Conservation (phyloP, 495 filamentous ascomycete species). For the Corynascus novoguineensis region DNA sequence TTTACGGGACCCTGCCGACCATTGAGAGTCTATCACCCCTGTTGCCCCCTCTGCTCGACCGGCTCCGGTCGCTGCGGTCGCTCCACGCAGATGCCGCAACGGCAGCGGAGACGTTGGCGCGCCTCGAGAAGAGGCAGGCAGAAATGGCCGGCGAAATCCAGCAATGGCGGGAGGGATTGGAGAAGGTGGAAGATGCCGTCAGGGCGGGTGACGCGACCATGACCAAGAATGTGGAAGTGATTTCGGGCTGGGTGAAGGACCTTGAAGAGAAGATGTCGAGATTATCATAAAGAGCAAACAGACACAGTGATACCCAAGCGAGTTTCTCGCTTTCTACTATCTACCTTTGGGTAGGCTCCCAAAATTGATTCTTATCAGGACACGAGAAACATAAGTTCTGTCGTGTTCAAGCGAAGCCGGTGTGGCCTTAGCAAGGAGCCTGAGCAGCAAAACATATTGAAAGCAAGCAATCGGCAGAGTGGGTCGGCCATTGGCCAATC, state of each 20-base stretch:
- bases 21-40: conserved; percentile 83
- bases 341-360: no score
- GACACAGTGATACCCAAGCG: conserved; percentile 27
- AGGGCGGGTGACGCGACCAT: conserved; percentile 61
- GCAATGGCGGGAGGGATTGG: conserved; percentile 78
- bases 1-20: conserved; percentile 82
- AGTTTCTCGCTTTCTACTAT: background rate
- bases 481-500: conserved; percentile 13
- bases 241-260: conserved; percentile 85
- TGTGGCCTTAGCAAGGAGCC: no score
- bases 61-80: conserved; percentile 73
- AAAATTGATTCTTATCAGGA: no score
- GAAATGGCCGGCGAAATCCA: conserved; percentile 79
- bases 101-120: conserved; percentile 72
- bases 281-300: conserved; percentile 37
- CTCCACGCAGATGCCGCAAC: conserved; percentile 83
- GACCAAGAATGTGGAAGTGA: conserved; percentile 67
- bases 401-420: no score
- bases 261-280: conserved; percentile 69
- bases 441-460: no score
- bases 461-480: background rate
- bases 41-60: conserved; percentile 78
- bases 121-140: conserved; percentile 70
- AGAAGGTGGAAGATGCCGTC: conserved; percentile 71
- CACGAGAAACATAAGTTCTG: no score